phyloP scores from a whole-genome alignment of 208 protist genomes.

The Trypanosoma caninum region DNA sequence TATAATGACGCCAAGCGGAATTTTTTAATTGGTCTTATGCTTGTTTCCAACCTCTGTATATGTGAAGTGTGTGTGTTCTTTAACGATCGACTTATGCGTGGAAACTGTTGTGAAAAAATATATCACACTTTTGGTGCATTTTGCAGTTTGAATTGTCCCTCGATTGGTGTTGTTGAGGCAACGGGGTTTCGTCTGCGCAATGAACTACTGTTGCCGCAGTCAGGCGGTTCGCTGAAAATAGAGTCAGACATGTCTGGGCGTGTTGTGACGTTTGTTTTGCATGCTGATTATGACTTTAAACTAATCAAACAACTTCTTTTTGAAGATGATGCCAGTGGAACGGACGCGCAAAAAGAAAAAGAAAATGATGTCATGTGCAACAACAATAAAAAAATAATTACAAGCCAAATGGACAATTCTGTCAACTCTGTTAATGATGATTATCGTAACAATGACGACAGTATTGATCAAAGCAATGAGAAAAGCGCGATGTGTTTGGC shows the following conservation, averaged over 20 bases:
- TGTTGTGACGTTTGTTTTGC: slow-evolving; percentile 41
- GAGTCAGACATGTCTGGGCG: slow-evolving; percentile 45
- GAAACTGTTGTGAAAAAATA: slow-evolving; percentile 91
- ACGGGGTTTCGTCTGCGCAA: slow-evolving; percentile 49
- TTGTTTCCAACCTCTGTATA: slow-evolving; percentile 79
- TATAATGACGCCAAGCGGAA: slow-evolving; percentile 90
- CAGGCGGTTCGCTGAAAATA: slow-evolving; percentile 42
- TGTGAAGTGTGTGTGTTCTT: slow-evolving; percentile 96
- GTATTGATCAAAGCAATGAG: no score
- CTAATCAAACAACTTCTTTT: slow-evolving; percentile 31
- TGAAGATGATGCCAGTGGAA: not conserved
- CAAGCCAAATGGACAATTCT: no score
- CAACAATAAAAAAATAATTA: no score
- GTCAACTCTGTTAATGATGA: no score
- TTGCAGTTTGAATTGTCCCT: slow-evolving; percentile 75
- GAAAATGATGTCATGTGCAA: no score
- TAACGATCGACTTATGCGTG: slow-evolving; percentile 89
- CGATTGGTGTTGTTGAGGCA: slow-evolving; percentile 85
- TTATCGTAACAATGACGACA: no score
- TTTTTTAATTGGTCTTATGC: slow-evolving; percentile 79
- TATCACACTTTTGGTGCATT: slow-evolving; percentile 89
- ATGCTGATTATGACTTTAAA: slow-evolving; percentile 49
- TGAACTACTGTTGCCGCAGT: slow-evolving; percentile 46
- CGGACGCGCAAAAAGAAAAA: not conserved
- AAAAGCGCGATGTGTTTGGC: not conserved